phyloP scores from a whole-genome alignment of 306 rosid species.

The Prosopis cineraria region DNA sequence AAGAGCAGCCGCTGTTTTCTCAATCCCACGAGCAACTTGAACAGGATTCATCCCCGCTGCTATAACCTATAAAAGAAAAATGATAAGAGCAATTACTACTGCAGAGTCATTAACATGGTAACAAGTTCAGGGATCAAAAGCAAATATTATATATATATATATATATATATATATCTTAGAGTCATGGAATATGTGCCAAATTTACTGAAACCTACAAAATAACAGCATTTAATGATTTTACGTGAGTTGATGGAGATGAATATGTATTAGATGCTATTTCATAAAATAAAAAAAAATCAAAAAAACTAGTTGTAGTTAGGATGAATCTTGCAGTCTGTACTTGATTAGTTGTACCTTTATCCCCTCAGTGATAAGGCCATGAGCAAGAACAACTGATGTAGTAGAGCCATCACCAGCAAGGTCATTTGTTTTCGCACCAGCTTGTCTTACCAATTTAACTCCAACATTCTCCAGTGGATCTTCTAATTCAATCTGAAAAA shows the following conservation, averaged over 20 bases:
- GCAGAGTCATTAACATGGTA: background rate
- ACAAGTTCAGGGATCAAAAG: slow-evolving; percentile 11
- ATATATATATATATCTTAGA: too few relatives aligned
- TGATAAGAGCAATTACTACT: background rate
- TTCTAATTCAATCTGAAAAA: slow-evolving; percentile 79
- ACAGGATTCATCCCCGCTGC: slow-evolving; percentile 91
- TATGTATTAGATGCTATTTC: too few relatives aligned
- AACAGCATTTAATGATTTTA: background rate
- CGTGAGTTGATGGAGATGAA: background rate
- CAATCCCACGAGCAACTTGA: slow-evolving; percentile 90
- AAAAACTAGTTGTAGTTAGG: background rate
- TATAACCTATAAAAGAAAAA: slow-evolving; percentile 60
- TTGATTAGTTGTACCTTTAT: slow-evolving; percentile 58
- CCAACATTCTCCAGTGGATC: slow-evolving; percentile 94
- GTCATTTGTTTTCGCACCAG: slow-evolving; percentile 93
- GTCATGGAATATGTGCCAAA: background rate
- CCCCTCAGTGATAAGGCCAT: slow-evolving; percentile 90
- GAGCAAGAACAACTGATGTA: slow-evolving; percentile 88
- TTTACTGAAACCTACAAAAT: slow-evolving; percentile 18
- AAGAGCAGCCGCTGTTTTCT: slow-evolving; percentile 79
- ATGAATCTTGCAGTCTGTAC: slow-evolving; percentile 2
- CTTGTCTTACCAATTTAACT: slow-evolving; percentile 95
- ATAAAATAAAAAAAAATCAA: too few relatives aligned
- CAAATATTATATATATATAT: background rate
- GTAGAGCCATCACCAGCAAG: slow-evolving; percentile 96